Percentiles rank a stretch among this genome's conserved stretches.
Evolutionary conservation across 2,329 filamentous ascomycete genomes (phyloP).

Genomic region (Pezicula carpinea): DNA sequence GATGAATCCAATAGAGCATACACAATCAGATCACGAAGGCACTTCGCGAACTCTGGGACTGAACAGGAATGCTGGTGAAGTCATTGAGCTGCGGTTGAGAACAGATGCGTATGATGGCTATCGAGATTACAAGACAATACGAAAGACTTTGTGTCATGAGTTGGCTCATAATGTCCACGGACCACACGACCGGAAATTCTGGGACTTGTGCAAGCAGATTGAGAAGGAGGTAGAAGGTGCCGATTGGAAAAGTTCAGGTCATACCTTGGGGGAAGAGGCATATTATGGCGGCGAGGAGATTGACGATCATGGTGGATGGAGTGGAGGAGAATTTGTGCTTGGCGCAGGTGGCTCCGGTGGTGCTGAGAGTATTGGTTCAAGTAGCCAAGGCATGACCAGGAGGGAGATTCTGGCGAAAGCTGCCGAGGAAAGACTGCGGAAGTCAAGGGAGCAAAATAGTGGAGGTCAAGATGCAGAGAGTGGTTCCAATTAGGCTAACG

Average conservation of each 20-base stretch:
- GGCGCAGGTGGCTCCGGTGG: constrained; percentile 46
- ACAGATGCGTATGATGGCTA: constrained; percentile 95
- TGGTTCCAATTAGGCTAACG: constrained; percentile 1
- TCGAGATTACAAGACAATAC: constrained; percentile 84
- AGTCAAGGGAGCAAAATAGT: constrained; percentile 19
- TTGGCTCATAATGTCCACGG: constrained; percentile 86
- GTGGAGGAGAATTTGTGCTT: constrained; percentile 72
- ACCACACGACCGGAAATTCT: constrained; percentile 82
- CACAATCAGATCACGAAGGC: constrained; percentile 63
- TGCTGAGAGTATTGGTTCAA: constrained; percentile 29
- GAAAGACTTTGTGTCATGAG: constrained; percentile 92
- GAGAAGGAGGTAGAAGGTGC: constrained; percentile 78
- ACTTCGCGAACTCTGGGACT: constrained; percentile 75
- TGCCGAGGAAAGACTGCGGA: constrained; percentile 53
- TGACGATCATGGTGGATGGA: constrained; percentile 72
- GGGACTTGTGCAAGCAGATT: constrained; percentile 82
- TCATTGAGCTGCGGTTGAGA: constrained; percentile 84
- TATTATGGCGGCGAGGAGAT: constrained; percentile 53
- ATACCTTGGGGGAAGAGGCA: constrained; percentile 52
- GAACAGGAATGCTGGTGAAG: constrained; percentile 83
- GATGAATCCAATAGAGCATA: constrained; percentile 87
- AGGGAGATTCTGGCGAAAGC: constrained; percentile 72
- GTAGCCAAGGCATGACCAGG: constrained; percentile 49
- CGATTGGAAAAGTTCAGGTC: constrained; percentile 73
- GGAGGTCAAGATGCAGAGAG: constrained; percentile 7